Conservation (phyloP, 2,329 filamentous ascomycete genomes). For the Botrytis elliptica region DNA sequence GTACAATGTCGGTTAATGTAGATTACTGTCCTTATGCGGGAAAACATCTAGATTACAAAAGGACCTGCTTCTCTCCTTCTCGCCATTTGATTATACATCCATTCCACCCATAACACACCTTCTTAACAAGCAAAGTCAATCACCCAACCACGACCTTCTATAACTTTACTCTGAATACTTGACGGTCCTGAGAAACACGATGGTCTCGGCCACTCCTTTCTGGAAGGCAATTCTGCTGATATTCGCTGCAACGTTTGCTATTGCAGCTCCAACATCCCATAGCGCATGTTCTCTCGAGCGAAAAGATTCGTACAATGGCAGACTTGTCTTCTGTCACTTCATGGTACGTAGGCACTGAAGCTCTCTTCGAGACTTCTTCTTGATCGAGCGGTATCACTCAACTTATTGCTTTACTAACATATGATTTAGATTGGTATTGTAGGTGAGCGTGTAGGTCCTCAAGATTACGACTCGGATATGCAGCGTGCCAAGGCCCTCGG, state of each 20-base stretch:
- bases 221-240: conserved; percentile 1
- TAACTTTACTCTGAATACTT: not conserved
- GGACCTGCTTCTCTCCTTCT: not conserved
- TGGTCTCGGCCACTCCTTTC: not conserved
- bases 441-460: conserved; percentile 25
- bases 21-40: not conserved
- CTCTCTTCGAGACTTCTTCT: not conserved
- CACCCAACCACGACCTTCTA: not conserved
- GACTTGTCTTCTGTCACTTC: conserved; percentile 30
- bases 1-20: not conserved
- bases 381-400: not conserved
- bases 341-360: conserved; percentile 20
- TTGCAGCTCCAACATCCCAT: conserved; percentile 5
- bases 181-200: not conserved
- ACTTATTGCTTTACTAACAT: not conserved
- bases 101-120: not conserved
- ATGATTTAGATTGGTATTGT: conserved; percentile 29
- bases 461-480: conserved; percentile 30
- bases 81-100: not conserved
- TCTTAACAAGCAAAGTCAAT: not conserved
- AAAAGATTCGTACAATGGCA: conserved; percentile 15
- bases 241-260: conserved; percentile 2
- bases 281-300: not conserved
- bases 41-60: not conserved
- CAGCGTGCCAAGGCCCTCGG: conserved; percentile 35